Base-by-base conservation (phyloP, 495 filamentous ascomycete species). In the Neurospora tetraspora region DNA sequence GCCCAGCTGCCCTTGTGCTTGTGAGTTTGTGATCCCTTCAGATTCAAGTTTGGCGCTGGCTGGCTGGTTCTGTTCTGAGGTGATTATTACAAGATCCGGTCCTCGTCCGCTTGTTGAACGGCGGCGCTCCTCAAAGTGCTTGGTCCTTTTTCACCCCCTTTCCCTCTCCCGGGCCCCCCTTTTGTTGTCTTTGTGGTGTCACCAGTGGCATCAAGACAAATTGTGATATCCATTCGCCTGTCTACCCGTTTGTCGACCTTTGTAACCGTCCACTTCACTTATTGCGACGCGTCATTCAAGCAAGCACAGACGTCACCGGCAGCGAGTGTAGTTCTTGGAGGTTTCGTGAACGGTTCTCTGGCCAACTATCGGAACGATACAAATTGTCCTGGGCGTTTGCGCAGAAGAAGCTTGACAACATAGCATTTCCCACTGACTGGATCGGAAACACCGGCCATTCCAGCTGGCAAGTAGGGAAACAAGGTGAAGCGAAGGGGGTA, bases 81-180 rank as follows among this genome's bases (percentile, higher is more conserved):
- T 65, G 53, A 61, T 65, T 16, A 34, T 65, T 65, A 65, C 53
- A 65, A 65, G 53, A 65, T 65, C 27, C 53, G 53, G 53, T 65
- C 53, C 53, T 68, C 45, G 71, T 69, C 71, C 45, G 34, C 71
- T 72, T 72, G 36, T 69, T 68, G n/a, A 39, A 72, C 43, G 61
- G 18, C 31, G 36, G 36, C 71, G 18, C 31, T 53, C n/a, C 12
- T 20, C 71, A 14, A 38, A 16, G 27, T 18, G 71, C n/a, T 72
- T 8, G 27, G 31, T 40, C 37, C 34, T 20, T 38, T 39, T 40
- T n/a, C n/a, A 27, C 11, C 36, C 71, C 36, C 36, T 72, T 72
- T 61, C 37, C 31, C 61, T 68, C 12, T 31, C 47, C 27, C 14
- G 53, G 27, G 53, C 7, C 14, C 53, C 27, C 53, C 27, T 65